A percentile compares a stretch with the other conserved stretches of the same genome.
Evolutionary conservation across 2,329 filamentous ascomycete species (phyloP).

Genomic region (Fusarium sp.): DNA sequence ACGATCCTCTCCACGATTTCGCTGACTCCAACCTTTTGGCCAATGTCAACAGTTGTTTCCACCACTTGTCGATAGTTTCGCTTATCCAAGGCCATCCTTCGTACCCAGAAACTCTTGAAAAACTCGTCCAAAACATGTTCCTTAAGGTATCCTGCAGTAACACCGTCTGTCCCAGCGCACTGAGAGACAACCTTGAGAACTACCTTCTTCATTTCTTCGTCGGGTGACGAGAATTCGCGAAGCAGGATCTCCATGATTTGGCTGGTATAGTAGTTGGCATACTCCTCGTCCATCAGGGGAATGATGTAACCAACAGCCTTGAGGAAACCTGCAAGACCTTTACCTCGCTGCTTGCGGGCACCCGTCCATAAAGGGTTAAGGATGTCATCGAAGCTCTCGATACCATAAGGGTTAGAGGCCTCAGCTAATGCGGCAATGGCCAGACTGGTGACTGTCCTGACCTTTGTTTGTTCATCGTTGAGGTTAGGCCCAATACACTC

Average conservation of each 20-base stretch:
- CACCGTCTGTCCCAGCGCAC: slow-evolving; percentile 92
- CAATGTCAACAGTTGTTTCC: slow-evolving; percentile 95
- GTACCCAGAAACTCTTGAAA: slow-evolving; percentile 99
- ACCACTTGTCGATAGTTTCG: slow-evolving; percentile 98
- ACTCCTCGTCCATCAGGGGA: slow-evolving; percentile 98
- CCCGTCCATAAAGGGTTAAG: slow-evolving; percentile 97
- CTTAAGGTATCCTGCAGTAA: slow-evolving; percentile 93
- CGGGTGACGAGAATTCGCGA: slow-evolving; percentile 93
- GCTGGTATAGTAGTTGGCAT: slow-evolving; percentile 97
- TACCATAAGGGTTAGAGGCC: slow-evolving; percentile 97
- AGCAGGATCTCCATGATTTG: slow-evolving; percentile 99
- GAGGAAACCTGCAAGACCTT: slow-evolving; percentile 92
- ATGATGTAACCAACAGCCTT: slow-evolving; percentile 99
- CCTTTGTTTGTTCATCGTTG: slow-evolving; percentile 97
- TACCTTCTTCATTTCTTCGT: slow-evolving; percentile 99
- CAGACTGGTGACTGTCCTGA: slow-evolving; percentile 93
- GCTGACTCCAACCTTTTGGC: slow-evolving; percentile 95
- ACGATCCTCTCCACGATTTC: slow-evolving; percentile 96
- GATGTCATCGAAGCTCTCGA: slow-evolving; percentile 98
- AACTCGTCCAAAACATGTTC: slow-evolving; percentile 95
- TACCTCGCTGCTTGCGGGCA: slow-evolving; percentile 93
- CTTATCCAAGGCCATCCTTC: slow-evolving; percentile 96
- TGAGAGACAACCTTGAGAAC: slow-evolving; percentile 97
- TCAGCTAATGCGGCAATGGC: slow-evolving; percentile 95
- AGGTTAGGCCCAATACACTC: slow-evolving; percentile 96